Evolutionary conservation across 2,329 filamentous ascomycete genomes (phyloP), one percentile per base, ranked within the genome.

Genomic region (Diaporthe sp.): DNA sequence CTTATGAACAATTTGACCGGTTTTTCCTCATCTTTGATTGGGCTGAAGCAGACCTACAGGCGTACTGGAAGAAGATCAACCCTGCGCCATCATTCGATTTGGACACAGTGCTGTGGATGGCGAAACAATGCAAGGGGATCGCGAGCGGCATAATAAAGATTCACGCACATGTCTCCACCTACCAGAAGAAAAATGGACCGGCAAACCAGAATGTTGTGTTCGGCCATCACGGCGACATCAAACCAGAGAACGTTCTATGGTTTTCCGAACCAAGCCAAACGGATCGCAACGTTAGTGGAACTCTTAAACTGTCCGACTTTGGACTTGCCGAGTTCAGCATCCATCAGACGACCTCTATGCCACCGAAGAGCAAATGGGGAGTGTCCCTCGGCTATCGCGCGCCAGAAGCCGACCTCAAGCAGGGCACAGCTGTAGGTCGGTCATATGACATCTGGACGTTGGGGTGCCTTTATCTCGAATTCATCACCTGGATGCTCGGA

Each of bases 21-120:
- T 79, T 70, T 25, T 76, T 73, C 12, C 60, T 80, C 15, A 55
- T 80, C 31, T 80, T 80, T 37, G 74, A 74, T 3, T 77, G 76
- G 74, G 79, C 79, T 5, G 68, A 78, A 6, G 72, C 47, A 49
- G 75, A 79, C 39, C 58, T 80, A 0, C 55, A 70, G 4, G 15
- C 17, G 2, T 79, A 74, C 57, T 78, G 76, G 77, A 25, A 49
- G 57, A 22, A 31, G 3, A 47, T 34, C 2, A 65, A 58, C 10
- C 70, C 70, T 2, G 9, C 49, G 0, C 47, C 71, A 2, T 0
- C 3, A 0, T 20, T 49, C 15, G 34, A 74, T 22, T 0, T 20
- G 2, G 2, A 37, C 3, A 67, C 58, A 4, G 68, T 76, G 3
- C 12, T 17, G 6, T 80, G 79, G 79, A 49, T 79, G 39, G 71